These are phyloP conservation scores for Epichloe glyceriae DNA, from an alignment of 2,329 filamentous ascomycete species.

Conservation along the genomic window DNA sequence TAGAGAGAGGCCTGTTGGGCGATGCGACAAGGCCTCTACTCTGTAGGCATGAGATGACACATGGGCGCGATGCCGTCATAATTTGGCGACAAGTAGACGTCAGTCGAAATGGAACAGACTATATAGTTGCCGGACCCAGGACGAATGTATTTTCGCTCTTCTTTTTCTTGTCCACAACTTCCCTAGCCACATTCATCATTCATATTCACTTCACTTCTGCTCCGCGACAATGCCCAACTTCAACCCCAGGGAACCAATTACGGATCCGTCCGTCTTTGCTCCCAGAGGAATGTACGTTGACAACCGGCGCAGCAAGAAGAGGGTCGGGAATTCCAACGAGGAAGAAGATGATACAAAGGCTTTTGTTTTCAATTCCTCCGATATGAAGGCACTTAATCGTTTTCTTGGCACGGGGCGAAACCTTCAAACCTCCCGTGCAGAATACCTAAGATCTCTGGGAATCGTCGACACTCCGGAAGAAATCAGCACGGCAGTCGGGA, in stretches of 20 bases:
- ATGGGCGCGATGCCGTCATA: too few species aligned
- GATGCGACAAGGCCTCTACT: neutral
- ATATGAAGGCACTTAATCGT: neutral
- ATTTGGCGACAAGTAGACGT: neutral
- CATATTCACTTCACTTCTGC: too few species aligned
- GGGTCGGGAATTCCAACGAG: too few species aligned
- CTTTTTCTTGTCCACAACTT: too few species aligned
- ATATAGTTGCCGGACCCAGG: too few species aligned
- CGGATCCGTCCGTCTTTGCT: neutral
- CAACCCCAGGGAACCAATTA: neutral
- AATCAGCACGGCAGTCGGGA: neutral
- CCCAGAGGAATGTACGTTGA: neutral
- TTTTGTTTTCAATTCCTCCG: neutral
- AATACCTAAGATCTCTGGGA: neutral
- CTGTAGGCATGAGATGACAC: too few species aligned
- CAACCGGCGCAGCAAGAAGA: neutral
- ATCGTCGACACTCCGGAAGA: neutral
- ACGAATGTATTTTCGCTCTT: too few species aligned
- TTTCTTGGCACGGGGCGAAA: neutral
- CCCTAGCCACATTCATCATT: too few species aligned
- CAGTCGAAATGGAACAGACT: neutral
- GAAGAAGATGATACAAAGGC: neutral
- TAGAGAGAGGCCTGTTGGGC: neutral
- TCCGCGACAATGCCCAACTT: neutral
- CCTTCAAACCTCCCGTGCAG: neutral